Evolutionary conservation across 441 rosid genomes (phyloP), one percentile per base, ranked within the genome.

Genomic region (Erodium trifolium): DNA sequence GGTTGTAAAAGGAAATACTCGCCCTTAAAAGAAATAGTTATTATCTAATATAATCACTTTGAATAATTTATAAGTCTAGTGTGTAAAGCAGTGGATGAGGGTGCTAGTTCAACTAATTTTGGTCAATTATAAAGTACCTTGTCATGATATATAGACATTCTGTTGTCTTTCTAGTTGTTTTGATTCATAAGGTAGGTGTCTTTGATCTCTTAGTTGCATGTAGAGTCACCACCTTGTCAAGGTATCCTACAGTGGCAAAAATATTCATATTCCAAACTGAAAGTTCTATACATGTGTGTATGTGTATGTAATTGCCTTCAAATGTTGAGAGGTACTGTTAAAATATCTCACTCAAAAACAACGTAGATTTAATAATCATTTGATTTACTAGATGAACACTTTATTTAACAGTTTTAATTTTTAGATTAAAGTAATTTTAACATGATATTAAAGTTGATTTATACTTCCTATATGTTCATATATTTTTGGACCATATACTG

Each of bases 151-250:
- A 14, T 14, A 14, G 62, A 55, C 62, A 55, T 16, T 55, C 23
- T 55, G 62, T 17, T 55, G 5, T 55, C 27, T 55, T 55, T 55
- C 62, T 17, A 55, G 23, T 55, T 55, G 62, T 55, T 14, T 55
- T 55, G 62, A 16, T 55, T 55, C 27, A 17, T 7, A 14, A 4
- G 23, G 62, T 55, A 55, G 62, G 62, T 55, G 27, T 17, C 23
- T 16, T 9, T 37, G 41, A 37, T 37, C 62, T 16, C 62, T 55
- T 55, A 55, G 62, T 55, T 55, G 62, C 62, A 55, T 55, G 62
- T 11, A 55, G 62, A 55, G 62, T 55, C 62, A 55, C 62, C 62
- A 16, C 62, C 23, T 55, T 55, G 14, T 55, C 62, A 55, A 17
- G 8, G 23, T 5, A 55, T 55, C 62, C 19, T 55, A 14, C 14